Conservation (phyloP, 176 grass and related monocot species). For the Tillandsia fasciculata region DNA sequence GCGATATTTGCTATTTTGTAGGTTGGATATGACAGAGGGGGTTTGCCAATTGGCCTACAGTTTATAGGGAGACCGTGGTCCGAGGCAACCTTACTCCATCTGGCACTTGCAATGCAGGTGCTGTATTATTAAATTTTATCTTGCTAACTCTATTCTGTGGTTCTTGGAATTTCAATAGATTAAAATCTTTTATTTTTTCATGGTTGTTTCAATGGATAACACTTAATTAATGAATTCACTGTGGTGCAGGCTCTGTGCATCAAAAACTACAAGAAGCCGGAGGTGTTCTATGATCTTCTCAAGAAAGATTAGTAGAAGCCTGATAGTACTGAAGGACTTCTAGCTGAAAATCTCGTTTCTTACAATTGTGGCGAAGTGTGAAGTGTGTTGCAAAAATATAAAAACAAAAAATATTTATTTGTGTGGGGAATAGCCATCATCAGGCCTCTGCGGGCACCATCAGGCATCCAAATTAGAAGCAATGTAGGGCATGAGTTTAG, state of each 20-base stretch:
- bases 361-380: neutral
- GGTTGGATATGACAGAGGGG: constrained; percentile 54
- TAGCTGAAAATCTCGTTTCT: neutral
- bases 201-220: neutral
- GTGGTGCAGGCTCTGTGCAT: constrained; percentile 37
- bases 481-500: too few relatives aligned
- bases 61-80: constrained; percentile 83
- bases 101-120: constrained; percentile 82
- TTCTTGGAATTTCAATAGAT: neutral
- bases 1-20: neutral
- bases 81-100: constrained; percentile 72
- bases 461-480: too few relatives aligned
- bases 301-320: constrained; percentile 11
- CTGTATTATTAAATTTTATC: neutral
- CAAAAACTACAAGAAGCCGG: constrained; percentile 36
- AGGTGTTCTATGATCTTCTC: constrained; percentile 70
- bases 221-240: neutral
- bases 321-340: neutral
- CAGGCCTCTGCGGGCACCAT: too few relatives aligned
- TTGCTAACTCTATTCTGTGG: neutral
- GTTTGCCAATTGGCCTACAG: constrained; percentile 77
- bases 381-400: neutral
- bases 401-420: neutral
- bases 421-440: neutral
- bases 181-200: neutral